Evolutionary conservation across 2,329 filamentous ascomycete genomes (phyloP), one percentile per base, ranked within the genome.

Genomic region (Botrytis sinoallii): DNA sequence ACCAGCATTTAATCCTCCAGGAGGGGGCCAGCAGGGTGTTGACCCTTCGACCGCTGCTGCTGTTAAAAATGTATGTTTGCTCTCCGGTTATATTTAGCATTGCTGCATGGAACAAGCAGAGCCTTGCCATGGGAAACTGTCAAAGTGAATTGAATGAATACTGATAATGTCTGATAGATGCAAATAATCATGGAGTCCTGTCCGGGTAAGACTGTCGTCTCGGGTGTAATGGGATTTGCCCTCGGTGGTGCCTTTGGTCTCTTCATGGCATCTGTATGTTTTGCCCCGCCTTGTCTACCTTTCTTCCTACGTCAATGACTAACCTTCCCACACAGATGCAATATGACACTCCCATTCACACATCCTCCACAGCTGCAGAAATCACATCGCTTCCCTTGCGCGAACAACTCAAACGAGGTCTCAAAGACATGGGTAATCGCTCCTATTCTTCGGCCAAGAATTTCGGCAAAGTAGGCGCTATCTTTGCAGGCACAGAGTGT

Each of bases 401-500:
- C 64, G 90, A 97, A 82, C 96, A 98, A 84, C 88, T 99, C 71
- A 90, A 89, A 76, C 84, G 88, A 80, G 96, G 96, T 71, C 94
- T 99, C 85, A 94, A 93, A 83, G 96, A 99, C 83, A 98, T 99
- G 95, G 96, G 96, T 77, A 84, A 87, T 76, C 90, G 93, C 20
- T 95, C 93, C 7, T 93, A 88, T 83, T 92, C 90, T 76, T 93
- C 91, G 66, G 96, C 95, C 72, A 96, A 95, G 85, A 98, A 97
- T 86, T 99, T 99, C 81, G 95, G 93, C 76, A 92, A 95, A 78
- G 94, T 99, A 68, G 96, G 96, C 79, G 92, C 93, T 3, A 88
- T 98, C 32, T 99, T 97, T 85, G 89, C 90, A 25, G 95, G 95
- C 59, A 97, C 96, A 71, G 96, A 99, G 84, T 99, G 96, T 85